Evolutionary conservation across 306 rosid species (phyloP), one percentile per base, ranked within the genome.

Genomic region (Vigna angularis): DNA sequence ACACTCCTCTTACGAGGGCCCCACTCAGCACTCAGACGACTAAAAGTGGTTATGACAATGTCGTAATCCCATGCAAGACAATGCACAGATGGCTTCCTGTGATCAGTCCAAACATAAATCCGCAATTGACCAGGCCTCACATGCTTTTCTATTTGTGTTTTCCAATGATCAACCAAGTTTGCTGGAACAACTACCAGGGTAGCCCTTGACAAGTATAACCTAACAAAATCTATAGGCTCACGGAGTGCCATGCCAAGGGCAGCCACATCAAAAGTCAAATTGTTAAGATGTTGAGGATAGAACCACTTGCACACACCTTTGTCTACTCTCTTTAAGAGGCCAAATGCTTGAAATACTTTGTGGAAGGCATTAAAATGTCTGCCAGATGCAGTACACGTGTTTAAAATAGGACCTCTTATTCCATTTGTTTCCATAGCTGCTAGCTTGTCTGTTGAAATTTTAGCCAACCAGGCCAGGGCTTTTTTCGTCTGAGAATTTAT

Each of bases 21-120:
- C 98, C 98, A 95, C 83, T 95, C 98, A 73, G 96, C 96, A 84
- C 98, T 95, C 57, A 95, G 79, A 48, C 98, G 98, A 73, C 77
- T 95, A 75, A 95, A 93, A 28, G 98, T 92, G 72, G 98, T 95
- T 24, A 95, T 92, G 78, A 95, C 91, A 88, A 95, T 81, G 87
- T 95, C 98, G 75, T 91, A 89, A 76, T 95, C 96, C 98, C 98
- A 95, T 5, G 98, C 98, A 47, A 95, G 90, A 85, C 84, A 78
- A 67, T 95, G 98, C n/a, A 86, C 96, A 79, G 93, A 75, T 36
- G 93, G 98, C 82, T 83, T 92, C 74, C 76, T 88, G 70, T 87
- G 85, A 83, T 93, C 96, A 18, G 77, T 77, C 97, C 98, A 95
- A 50, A 89, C 83, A 74, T 73, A 92, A 59, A 95, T 88, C 47